Evolutionary conservation across 192 early-diverging fungal species (phyloP), one percentile per base, ranked within the genome.

Genomic region (Coemansia reversa): DNA sequence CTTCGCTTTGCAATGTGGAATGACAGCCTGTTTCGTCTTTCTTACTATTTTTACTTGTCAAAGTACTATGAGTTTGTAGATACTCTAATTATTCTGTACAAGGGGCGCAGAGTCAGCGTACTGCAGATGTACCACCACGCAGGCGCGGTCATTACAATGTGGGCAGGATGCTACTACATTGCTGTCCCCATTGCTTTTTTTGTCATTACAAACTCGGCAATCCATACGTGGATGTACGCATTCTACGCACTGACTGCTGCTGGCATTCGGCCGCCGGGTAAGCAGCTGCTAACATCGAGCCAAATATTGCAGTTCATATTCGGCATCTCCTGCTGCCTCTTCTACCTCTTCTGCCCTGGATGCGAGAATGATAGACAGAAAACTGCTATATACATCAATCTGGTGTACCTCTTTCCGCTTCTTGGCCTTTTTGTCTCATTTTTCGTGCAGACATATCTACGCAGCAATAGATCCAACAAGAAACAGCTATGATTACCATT

Each of bases 91-190:
- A 90, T 94, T 63, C 78, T 94, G 35, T 53, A 88, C 58, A 93
- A 94, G 79, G 91, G 91, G 7, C 75, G 77, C 27, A 63, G 58
- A 55, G 89, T 89, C 0, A 91, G 89, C 32, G 84, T 89, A 12
- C 80, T 94, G 67, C 93, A 94, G 80, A 89, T 88, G 59, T 94
- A 92, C 70, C 93, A 94, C 78, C 93, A 94, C 72, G 87, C 91
- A 25, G 92, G 91, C 29, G 92, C 93, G 16, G 93, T 94, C 73
- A 83, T 93, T 67, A 91, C 90, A 60, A 94, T 94, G 93, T 93
- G 89, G 89, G 84, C 87, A 32, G 89, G 90, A 47, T 88, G 90
- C 69, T 85, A 87, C 61, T 90, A 85, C 62, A 81, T 87, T 57
- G 84, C 91, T 0, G 86, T 90, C 11, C 89, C 91, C 5, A 90